phyloP scores from a whole-genome alignment of 1,139 yeast species.

The Nakaseomyces delphensis region DNA sequence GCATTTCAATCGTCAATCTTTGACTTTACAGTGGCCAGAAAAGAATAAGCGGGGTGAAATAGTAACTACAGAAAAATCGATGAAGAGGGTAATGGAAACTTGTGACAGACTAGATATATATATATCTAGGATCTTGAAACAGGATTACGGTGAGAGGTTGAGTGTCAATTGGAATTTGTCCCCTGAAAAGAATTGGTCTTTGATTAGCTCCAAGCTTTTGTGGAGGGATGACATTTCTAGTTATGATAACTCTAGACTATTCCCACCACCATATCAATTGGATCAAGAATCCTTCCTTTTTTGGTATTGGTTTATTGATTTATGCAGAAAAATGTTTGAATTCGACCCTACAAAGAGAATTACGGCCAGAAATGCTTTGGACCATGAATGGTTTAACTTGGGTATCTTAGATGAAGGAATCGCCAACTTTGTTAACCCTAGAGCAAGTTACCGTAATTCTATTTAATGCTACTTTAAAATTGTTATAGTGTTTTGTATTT shows the following conservation, averaged over 20 bases:
- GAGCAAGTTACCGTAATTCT: conserved; percentile 4
- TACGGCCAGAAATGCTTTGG: conserved; percentile 59
- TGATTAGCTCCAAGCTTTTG: conserved; percentile 17
- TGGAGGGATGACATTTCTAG: conserved; percentile 11
- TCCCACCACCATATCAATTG: conserved; percentile 13
- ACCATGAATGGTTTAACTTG: conserved; percentile 68
- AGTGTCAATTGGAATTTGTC: conserved; percentile 28
- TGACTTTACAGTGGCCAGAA: conserved; percentile 29
- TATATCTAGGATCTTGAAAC: conserved; percentile 23
- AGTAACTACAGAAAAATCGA: conserved; percentile 25
- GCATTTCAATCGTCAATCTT: conserved; percentile 24
- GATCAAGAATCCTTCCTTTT: conserved; percentile 50
- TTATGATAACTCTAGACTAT: background rate
- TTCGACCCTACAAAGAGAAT: conserved; percentile 58
- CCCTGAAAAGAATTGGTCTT: conserved; percentile 28
- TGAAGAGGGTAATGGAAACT: conserved; percentile 26
- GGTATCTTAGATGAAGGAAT: conserved; percentile 67
- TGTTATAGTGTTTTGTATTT: too few relatives aligned
- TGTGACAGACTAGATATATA: conserved; percentile 28
- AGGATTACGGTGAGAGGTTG: conserved; percentile 24
- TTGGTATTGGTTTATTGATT: conserved; percentile 69
- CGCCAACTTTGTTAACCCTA: conserved; percentile 15
- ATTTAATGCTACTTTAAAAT: too few relatives aligned
- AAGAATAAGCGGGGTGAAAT: conserved; percentile 25
- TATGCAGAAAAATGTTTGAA: conserved; percentile 50